phyloP scores from a whole-genome alignment of 805 yeast species.

The Candida boleticola region DNA sequence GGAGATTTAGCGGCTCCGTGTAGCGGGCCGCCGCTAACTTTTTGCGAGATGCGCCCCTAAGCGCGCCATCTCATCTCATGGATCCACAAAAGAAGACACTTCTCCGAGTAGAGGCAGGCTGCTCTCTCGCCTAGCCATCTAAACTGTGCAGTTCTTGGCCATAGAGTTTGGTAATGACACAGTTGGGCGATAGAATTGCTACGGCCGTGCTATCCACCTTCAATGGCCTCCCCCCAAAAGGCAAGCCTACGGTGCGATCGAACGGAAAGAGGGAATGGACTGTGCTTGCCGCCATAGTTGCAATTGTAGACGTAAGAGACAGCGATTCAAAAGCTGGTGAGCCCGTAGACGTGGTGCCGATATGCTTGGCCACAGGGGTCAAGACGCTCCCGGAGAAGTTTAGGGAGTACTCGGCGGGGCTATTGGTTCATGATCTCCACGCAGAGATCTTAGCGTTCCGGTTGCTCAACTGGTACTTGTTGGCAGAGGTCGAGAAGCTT shows the following conservation, averaged over 20 bases:
- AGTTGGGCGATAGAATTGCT: conserved; percentile 20
- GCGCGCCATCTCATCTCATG: too few species aligned
- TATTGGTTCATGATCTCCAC: conserved; percentile 80
- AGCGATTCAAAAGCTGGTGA: too few species aligned
- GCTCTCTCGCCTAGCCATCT: too few species aligned
- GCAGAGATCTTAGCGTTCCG: conserved; percentile 81
- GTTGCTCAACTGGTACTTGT: conserved; percentile 59
- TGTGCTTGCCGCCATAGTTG: conserved; percentile 72
- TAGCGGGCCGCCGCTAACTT: too few species aligned
- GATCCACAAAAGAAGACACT: too few species aligned
- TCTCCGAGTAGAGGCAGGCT: too few species aligned
- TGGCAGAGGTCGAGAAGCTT: conserved; percentile 10
- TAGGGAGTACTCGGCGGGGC: conserved; percentile 47
- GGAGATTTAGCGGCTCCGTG: too few species aligned
- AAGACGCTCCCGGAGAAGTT: conserved; percentile 67
- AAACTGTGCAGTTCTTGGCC: too few species aligned
- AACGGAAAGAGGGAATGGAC: conserved; percentile 81
- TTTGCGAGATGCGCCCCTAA: too few species aligned
- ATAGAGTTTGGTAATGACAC: too few species aligned
- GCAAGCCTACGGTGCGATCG: conserved; percentile 60
- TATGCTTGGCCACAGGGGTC: conserved; percentile 76
- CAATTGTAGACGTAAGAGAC: conserved; percentile 18
- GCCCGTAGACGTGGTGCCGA: conserved; percentile 24
- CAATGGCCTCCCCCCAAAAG: conserved; percentile 30
- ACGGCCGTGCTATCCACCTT: conserved; percentile 27